Base-by-base conservation (phyloP, 345 rosid genomes). In the Syzygium oleosum region DNA sequence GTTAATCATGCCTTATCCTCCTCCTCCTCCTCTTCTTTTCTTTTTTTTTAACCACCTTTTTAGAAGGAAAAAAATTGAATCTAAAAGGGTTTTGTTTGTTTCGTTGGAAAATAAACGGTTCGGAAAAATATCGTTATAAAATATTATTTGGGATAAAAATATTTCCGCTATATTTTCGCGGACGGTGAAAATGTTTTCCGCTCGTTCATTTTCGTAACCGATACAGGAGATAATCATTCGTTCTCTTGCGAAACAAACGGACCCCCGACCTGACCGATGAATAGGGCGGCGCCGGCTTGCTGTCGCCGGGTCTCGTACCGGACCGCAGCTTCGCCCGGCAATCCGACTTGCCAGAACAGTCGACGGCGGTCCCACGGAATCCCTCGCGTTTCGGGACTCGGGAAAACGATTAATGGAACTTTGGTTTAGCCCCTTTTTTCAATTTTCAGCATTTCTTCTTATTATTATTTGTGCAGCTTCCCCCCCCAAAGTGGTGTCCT, bases 201-300 rank as follows among this genome's bases (percentile, higher is more conserved):
- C 5, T 59, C 17, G 6, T 61, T n/a, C 1, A n/a, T 61, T 19
- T 17, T 9, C 10, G 10, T 9, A 21, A 73, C 1, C 12, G 5
- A 34, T 38, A 19, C 2, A 2, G 1, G 0, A 1, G 1, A 10
- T 38, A 9, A 17, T 16, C 0, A 19, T 38, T 19, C 1, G 2
- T 3, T 34, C 8, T 31, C 9, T 4, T 4, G 4, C 21, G 6
- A 34, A 68, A 34, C 0, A 34, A 68, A 68, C 5, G 1, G 11
- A 5, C 2, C 12, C 2, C 3, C 1, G 9, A n/a, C n/a, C n/a
- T n/a, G 0, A 68, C 1, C 7, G 4, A 68, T 31, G 34, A 68
- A 68, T 5, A 4, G 5, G 46, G 0, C 3, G 14, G 0, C 0
- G 1, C 1, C 0, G 23, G 4, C 1, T 0, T 17, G 46, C 14